Conservation (phyloP, 2,329 filamentous ascomycete genomes). For the Colletotrichum musicola region DNA sequence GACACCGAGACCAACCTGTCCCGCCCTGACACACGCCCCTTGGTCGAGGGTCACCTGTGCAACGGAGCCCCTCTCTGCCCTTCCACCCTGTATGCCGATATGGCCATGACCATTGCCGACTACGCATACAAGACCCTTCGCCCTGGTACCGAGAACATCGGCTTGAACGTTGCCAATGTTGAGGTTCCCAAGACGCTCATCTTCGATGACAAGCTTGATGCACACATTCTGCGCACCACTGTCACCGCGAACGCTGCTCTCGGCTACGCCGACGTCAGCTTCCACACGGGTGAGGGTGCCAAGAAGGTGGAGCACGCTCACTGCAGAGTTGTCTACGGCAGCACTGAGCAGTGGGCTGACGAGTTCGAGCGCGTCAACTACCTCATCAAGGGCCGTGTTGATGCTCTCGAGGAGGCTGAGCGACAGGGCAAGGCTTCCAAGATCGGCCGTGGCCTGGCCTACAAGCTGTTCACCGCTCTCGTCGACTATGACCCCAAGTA, state of each 20-base stretch:
- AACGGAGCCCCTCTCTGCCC: slow-evolving; percentile 76
- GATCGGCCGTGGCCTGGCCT: slow-evolving; percentile 80
- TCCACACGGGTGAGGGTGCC: slow-evolving; percentile 70
- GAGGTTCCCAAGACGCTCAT: slow-evolving; percentile 80
- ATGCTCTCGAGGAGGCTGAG: slow-evolving; percentile 70
- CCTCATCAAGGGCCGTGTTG: slow-evolving; percentile 74
- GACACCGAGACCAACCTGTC: slow-evolving; percentile 76
- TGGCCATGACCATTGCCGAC: slow-evolving; percentile 72
- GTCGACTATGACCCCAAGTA: slow-evolving; percentile 69
- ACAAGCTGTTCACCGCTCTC: slow-evolving; percentile 74
- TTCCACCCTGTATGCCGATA: slow-evolving; percentile 70
- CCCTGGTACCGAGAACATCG: slow-evolving; percentile 67
- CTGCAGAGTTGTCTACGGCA: slow-evolving; percentile 71
- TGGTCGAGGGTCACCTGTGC: slow-evolving; percentile 75
- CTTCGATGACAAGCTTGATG: slow-evolving; percentile 57
- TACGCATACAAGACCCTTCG: slow-evolving; percentile 74
- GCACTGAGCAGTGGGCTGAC: slow-evolving; percentile 69
- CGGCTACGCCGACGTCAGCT: slow-evolving; percentile 68
- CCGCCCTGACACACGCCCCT: slow-evolving; percentile 70
- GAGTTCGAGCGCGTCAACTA: slow-evolving; percentile 78
- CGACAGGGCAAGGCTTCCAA: slow-evolving; percentile 76
- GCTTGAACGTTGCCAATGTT: slow-evolving; percentile 75
- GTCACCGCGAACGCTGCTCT: slow-evolving; percentile 69
- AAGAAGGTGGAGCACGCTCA: slow-evolving; percentile 71
- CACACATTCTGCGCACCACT: slow-evolving; percentile 72